Evolutionary conservation across 177 flowering plant species (phyloP).

Genomic region (Vitis hybrid): DNA sequence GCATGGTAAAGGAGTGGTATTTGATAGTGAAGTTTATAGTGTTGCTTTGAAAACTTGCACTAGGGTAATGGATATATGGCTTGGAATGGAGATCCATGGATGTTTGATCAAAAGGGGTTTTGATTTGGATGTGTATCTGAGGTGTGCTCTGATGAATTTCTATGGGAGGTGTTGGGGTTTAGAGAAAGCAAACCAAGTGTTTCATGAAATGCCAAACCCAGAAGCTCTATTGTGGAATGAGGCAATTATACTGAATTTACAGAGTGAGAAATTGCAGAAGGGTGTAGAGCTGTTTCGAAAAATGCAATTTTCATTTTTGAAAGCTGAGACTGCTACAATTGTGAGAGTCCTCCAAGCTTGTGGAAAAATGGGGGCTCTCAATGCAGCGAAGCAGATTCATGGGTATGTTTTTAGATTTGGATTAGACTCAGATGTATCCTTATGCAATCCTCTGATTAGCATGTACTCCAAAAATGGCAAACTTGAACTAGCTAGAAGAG

Average conservation of each 20-base stretch:
- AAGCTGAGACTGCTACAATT: constrained; percentile 32
- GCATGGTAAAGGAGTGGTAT: constrained; percentile 38
- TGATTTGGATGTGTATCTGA: constrained; percentile 40
- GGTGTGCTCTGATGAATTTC: constrained; percentile 53
- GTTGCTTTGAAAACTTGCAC: constrained; percentile 40
- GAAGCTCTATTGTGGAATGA: constrained; percentile 51
- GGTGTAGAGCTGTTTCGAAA: constrained; percentile 38
- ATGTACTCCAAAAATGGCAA: constrained; percentile 46
- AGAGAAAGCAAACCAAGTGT: constrained; percentile 38
- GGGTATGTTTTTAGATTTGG: constrained; percentile 45
- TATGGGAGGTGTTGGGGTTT: constrained; percentile 45
- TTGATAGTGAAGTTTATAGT: constrained; percentile 29
- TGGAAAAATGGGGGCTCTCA: constrained; percentile 39
- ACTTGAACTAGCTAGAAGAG: constrained; percentile 37
- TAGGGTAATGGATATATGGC: constrained; percentile 27
- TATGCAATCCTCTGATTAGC: constrained; percentile 49
- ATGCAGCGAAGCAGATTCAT: constrained; percentile 63
- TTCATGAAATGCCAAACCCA: constrained; percentile 33
- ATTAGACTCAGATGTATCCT: constrained; percentile 26
- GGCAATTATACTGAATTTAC: constrained; percentile 35
- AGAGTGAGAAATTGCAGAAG: constrained; percentile 28
- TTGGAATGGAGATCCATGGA: constrained; percentile 60
- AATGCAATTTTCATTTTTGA: constrained; percentile 49
- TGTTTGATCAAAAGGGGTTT: constrained; percentile 56
- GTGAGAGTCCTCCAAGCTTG: constrained; percentile 61